phyloP scores from a whole-genome alignment of 345 rosid genomes.

The Sisymbrium altissimum region DNA sequence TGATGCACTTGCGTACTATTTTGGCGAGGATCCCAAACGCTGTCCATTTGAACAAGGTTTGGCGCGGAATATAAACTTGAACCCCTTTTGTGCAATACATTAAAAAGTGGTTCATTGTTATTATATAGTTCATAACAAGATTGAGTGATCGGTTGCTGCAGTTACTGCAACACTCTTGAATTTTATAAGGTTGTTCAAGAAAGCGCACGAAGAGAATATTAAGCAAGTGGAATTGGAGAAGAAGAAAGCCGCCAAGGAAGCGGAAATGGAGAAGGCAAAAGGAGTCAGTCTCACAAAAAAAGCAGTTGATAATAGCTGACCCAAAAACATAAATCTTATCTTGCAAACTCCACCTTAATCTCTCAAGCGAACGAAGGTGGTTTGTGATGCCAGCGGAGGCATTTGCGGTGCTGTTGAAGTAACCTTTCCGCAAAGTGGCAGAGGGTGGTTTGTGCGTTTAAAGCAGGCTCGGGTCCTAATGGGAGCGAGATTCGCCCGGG shows the following conservation, averaged over 20 bases:
- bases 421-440: constrained; percentile 13
- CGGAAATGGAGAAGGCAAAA: constrained; percentile 88
- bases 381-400: not conserved
- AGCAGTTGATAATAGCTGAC: constrained; percentile 45
- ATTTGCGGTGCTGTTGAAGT: constrained; percentile 26
- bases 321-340: not conserved
- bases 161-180: constrained; percentile 83
- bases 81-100: not conserved
- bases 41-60: constrained; percentile 99
- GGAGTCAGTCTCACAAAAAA: constrained; percentile 63
- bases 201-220: constrained; percentile 89
- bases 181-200: constrained; percentile 81
- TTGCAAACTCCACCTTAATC: constrained; percentile 15
- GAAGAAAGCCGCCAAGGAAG: constrained; percentile 91
- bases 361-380: constrained; percentile 12
- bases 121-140: constrained; percentile 1
- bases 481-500: not conserved
- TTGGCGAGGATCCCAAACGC: constrained; percentile 95
- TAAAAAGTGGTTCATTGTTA: not conserved
- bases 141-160: constrained; percentile 38
- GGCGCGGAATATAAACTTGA: constrained; percentile 8
- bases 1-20: constrained; percentile 90
- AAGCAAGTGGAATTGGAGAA: constrained; percentile 88
- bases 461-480: constrained; percentile 6
- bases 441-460: not conserved